Conservation (phyloP, 139 green algal genomes). For the Chlamydomonas applanata region DNA sequence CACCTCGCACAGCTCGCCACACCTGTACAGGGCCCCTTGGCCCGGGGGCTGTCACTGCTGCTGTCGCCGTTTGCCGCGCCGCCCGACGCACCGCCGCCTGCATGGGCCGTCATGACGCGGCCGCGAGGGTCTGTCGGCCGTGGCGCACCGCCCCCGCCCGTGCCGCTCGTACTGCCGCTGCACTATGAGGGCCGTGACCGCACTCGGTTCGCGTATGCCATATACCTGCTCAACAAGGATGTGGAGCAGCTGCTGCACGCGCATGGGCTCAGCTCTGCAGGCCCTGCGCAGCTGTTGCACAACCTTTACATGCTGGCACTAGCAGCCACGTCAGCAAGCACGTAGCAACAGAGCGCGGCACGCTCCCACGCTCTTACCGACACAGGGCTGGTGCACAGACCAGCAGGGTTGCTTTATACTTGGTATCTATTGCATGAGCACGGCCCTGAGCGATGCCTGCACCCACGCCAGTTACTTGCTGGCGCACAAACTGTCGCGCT, state of each 20-base stretch:
- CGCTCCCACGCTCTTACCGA: too few species aligned
- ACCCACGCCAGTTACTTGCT: too few species aligned
- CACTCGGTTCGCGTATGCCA: constrained; percentile 63
- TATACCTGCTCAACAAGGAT: constrained; percentile 77
- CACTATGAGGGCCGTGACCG: constrained; percentile 59
- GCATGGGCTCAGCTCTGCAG: constrained; percentile 55
- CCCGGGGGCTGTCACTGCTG: background rate
- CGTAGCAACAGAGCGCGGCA: too few species aligned
- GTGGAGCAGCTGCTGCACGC: constrained; percentile 69
- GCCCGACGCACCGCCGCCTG: background rate
- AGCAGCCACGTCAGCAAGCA: constrained; percentile 33
- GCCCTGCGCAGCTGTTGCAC: constrained; percentile 54
- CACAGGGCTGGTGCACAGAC: too few species aligned
- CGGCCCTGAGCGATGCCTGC: too few species aligned
- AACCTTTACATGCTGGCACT: constrained; percentile 62
- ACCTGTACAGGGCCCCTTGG: background rate
- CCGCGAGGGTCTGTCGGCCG: too few species aligned
- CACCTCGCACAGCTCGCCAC: background rate
- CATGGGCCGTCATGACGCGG: too few species aligned
- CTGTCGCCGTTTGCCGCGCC: background rate
- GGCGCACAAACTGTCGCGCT: too few species aligned
- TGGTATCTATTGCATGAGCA: too few species aligned
- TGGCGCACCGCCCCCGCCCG: too few species aligned
- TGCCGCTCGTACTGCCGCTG: constrained; percentile 47
- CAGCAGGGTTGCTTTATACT: too few species aligned